These are phyloP conservation scores for Coleophoma cylindrospora DNA, from an alignment of 2,329 filamentous ascomycete genomes.

Conservation along the genomic window DNA sequence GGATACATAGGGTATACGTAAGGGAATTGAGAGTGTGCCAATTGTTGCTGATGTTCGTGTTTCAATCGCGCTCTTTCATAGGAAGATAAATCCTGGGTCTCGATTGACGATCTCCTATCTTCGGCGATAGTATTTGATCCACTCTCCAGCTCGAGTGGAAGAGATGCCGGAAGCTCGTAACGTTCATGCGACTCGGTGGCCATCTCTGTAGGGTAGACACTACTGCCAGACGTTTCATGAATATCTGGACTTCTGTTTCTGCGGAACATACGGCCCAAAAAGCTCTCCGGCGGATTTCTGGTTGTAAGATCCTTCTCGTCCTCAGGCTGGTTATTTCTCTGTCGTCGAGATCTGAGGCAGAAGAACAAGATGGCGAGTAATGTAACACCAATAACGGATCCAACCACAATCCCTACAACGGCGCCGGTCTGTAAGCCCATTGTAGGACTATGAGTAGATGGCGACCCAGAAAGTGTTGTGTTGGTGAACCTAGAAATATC, in stretches of 20 bases:
- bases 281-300: conserved; percentile 35
- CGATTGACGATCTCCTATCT: conserved; percentile 16
- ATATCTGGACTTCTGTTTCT: conserved; percentile 39
- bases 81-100: conserved; percentile 34
- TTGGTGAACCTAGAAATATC: conserved; percentile 10
- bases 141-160: conserved; percentile 21
- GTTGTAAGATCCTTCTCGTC: conserved; percentile 24
- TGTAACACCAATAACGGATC: conserved; percentile 5
- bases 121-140: conserved; percentile 16
- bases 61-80: conserved; percentile 48
- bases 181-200: conserved; percentile 17
- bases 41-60: conserved; percentile 40
- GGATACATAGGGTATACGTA: conserved; percentile 25
- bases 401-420: conserved; percentile 20
- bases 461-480: conserved; percentile 20
- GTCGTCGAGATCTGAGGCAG: conserved; percentile 9
- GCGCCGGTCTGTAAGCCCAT: conserved; percentile 11
- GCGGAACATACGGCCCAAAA: conserved; percentile 37
- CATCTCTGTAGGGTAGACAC: conserved; percentile 37
- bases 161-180: conserved; percentile 19
- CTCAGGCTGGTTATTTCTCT: conserved; percentile 39
- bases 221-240: conserved; percentile 46
- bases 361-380: conserved; percentile 9
- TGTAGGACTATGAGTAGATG: neutral
- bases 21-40: conserved; percentile 32